Conservation (phyloP, 2,329 filamentous ascomycete genomes). For the Seiridium cupressi region DNA sequence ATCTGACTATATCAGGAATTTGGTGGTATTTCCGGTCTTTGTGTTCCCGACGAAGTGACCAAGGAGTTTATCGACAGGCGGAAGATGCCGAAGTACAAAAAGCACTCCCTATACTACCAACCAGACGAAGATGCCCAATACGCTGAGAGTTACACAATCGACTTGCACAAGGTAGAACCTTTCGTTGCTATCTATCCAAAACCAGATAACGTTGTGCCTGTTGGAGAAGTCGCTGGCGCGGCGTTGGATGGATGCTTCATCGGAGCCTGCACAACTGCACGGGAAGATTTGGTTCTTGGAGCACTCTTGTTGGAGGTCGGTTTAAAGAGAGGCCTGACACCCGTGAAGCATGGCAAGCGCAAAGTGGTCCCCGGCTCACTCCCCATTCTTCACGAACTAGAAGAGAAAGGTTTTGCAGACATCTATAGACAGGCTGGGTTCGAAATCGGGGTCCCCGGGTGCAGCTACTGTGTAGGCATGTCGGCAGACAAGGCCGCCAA, state of each 20-base stretch:
- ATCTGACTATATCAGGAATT: slow-evolving; percentile 30
- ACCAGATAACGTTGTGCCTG: slow-evolving; percentile 41
- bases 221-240: slow-evolving; percentile 28
- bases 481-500: slow-evolving; percentile 35
- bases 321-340: slow-evolving; percentile 27
- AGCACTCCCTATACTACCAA: slow-evolving; percentile 32
- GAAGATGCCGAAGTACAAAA: slow-evolving; percentile 30
- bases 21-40: slow-evolving; percentile 40
- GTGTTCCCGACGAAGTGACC: slow-evolving; percentile 36
- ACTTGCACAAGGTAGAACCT: slow-evolving; percentile 34
- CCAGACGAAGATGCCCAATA: slow-evolving; percentile 37
- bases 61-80: slow-evolving; percentile 31
- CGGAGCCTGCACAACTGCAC: slow-evolving; percentile 43
- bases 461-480: slow-evolving; percentile 44
- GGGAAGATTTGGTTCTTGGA: slow-evolving; percentile 41
- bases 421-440: slow-evolving; percentile 40
- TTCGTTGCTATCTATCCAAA: slow-evolving; percentile 39
- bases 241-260: slow-evolving; percentile 42
- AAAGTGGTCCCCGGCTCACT: slow-evolving; percentile 39
- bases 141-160: slow-evolving; percentile 32
- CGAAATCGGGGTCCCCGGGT: slow-evolving; percentile 38
- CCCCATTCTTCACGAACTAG: slow-evolving; percentile 35
- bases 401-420: slow-evolving; percentile 29
- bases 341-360: slow-evolving; percentile 30
- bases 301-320: slow-evolving; percentile 38